A percentile compares a stretch with the other conserved stretches of the same genome.
These are phyloP conservation scores for Vicia faba DNA, from an alignment of 306 rosid genomes.

Conservation along the genomic window DNA sequence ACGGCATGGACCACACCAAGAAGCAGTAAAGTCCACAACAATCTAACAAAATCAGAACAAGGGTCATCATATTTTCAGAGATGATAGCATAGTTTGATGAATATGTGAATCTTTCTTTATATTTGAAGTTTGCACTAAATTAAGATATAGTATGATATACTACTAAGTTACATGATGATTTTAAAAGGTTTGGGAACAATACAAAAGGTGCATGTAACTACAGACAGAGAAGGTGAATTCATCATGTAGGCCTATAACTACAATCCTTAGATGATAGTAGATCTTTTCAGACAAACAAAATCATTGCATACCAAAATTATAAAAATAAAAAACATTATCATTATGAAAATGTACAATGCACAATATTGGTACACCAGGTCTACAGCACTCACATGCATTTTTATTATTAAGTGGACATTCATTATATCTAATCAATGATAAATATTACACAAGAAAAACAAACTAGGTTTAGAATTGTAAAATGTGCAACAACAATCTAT, in stretches of 20 bases:
- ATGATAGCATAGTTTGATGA: conserved; percentile 1
- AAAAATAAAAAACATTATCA: background rate
- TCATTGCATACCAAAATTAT: conserved; percentile 1
- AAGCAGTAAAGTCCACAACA: conserved; percentile 90
- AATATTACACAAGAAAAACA: background rate
- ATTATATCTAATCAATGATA: conserved; percentile 1
- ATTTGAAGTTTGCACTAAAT: background rate
- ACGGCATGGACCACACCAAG: conserved; percentile 99
- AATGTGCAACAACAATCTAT: background rate
- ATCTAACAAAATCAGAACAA: conserved; percentile 44
- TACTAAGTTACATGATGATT: background rate
- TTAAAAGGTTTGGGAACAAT: background rate
- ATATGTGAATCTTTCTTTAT: background rate
- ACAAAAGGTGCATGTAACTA: background rate
- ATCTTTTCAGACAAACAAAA: background rate
- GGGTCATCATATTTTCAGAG: conserved; percentile 1
- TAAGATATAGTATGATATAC: background rate
- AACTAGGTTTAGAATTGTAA: background rate
- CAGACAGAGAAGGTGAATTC: background rate
- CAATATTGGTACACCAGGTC: background rate
- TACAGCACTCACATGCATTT: conserved; percentile 12
- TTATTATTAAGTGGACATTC: background rate
- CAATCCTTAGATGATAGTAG: conserved; percentile 7
- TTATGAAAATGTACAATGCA: background rate
- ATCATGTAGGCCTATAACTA: background rate